A percentile compares a stretch with the other conserved stretches of the same genome.
Conservation (phyloP, 495 filamentous ascomycete species). For the Lichenothelia convexa region DNA sequence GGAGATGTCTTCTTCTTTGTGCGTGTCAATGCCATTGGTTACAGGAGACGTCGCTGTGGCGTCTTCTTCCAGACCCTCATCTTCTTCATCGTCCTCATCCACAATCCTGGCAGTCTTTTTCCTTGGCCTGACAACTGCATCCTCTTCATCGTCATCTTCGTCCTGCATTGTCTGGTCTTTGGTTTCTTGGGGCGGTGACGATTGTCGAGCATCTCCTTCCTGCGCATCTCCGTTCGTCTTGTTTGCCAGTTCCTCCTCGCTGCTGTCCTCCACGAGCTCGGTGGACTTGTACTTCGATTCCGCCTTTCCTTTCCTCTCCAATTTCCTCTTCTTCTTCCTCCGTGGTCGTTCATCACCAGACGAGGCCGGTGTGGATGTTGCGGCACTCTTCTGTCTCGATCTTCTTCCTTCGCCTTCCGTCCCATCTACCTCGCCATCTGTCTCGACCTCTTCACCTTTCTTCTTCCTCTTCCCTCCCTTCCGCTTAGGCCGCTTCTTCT, state of each 20-base stretch:
- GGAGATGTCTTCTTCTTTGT: neutral
- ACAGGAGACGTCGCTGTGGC: neutral
- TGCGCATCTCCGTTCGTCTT: slow-evolving; percentile 1
- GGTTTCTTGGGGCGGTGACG: slow-evolving; percentile 1
- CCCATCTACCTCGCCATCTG: slow-evolving; percentile 26
- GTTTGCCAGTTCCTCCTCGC: slow-evolving; percentile 14
- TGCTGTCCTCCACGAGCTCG: slow-evolving; percentile 20
- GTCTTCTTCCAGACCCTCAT: slow-evolving; percentile 1
- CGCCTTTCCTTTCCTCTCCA: slow-evolving; percentile 13
- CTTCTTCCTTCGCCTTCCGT: slow-evolving; percentile 10
- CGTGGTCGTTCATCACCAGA: slow-evolving; percentile 11
- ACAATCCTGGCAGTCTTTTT: slow-evolving; percentile 19
- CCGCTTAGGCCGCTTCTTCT: slow-evolving; percentile 54
- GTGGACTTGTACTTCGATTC: slow-evolving; percentile 19
- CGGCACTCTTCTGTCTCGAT: slow-evolving; percentile 8
- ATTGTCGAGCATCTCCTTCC: slow-evolving; percentile 1
- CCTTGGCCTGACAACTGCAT: slow-evolving; percentile 6
- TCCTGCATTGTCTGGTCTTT: neutral
- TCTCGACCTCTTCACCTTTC: slow-evolving; percentile 42
- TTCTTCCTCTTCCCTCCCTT: slow-evolving; percentile 36
- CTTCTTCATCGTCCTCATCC: slow-evolving; percentile 23
- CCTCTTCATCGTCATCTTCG: slow-evolving; percentile 12
- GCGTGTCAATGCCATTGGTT: neutral
- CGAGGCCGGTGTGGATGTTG: slow-evolving; percentile 9
- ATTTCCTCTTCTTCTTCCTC: slow-evolving; percentile 21